Percentiles rank a stretch among this genome's conserved stretches.
Evolutionary conservation across 176 grass and related monocot genomes (phyloP).

Genomic region (Sorghum bicolor): DNA sequence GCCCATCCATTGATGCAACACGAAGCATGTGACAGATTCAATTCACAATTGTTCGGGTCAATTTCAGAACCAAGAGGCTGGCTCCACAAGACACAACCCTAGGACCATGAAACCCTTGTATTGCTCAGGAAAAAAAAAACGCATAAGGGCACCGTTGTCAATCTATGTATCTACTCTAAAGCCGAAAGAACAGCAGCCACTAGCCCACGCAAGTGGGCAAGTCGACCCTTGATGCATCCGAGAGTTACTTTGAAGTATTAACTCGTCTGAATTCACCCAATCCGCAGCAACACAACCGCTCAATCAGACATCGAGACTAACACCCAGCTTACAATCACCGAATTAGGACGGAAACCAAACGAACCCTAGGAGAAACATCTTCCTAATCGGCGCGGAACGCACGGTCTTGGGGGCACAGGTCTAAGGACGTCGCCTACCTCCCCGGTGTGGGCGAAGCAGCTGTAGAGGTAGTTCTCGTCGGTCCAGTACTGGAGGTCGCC

Average conservation of each 20-base stretch:
- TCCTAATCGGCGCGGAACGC: background rate
- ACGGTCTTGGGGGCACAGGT: background rate
- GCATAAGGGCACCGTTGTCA: background rate
- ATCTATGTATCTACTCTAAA: background rate
- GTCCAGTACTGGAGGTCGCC: constrained; percentile 99
- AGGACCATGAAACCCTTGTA: background rate
- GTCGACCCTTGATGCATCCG: background rate
- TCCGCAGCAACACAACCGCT: background rate
- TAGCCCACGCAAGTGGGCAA: background rate
- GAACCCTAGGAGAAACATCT: background rate
- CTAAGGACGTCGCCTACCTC: constrained; percentile 50
- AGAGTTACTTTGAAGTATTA: background rate
- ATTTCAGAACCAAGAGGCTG: background rate
- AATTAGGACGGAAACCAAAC: background rate
- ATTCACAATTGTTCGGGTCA: background rate
- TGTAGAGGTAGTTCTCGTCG: constrained; percentile 96
- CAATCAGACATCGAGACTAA: background rate
- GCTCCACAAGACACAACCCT: constrained; percentile 26
- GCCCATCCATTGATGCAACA: background rate
- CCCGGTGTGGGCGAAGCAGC: constrained; percentile 85
- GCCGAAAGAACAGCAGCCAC: background rate
- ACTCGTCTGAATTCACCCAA: background rate
- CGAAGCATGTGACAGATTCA: background rate
- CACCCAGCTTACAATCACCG: background rate
- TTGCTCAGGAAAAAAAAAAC: background rate